Base-by-base conservation (phyloP, 768 basidiomycete species). In the Lepiota subincarnata region DNA sequence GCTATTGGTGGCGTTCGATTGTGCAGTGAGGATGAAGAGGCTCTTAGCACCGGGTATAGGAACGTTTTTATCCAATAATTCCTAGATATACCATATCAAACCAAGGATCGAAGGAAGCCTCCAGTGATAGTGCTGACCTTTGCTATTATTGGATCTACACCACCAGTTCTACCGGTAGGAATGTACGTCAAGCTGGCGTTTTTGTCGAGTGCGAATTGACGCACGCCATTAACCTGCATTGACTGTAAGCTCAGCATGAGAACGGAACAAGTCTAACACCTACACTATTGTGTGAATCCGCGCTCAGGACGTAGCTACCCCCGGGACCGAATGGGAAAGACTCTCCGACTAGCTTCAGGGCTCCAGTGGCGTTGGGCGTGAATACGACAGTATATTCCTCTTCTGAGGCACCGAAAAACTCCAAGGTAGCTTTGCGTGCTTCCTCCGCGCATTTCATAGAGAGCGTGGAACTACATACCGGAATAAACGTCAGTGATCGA, bases 1-100 rank as follows among this genome's bases (percentile, higher is more conserved):
- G 52, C 77, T 72, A 61, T 89, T 91, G 10, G 89, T 79, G 43
- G 92, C 82, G 62, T 92, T 92, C 4, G 90, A 92, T 69, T 86
- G 86, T 8, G 79, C 89, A 0, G 89, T 91, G 48, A 89, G 71
- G 7, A 83, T 86, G 55, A 89, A 88, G 6, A 92, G 77, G 40
- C 80, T 79, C 0, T 82, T 80, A 0, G 75, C 64, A 46, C 91
- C 76, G 61, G 82, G 84, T 43, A 67, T 67, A 44, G 82, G 78
- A 16, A 73, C 34, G 4, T 36, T 2, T 24, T 24, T 5, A 24
- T 24, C 24, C 24, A 24, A 5, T 24, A 24, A 2, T 24, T 24
- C 3, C 24, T 24, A 24, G 24, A 5, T 2, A 24, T 24, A 24
- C 24, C 24, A 24, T 24, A 24, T 24, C 24, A 24, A 24, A 24